Percentiles rank a stretch among this genome's conserved stretches.
These are phyloP conservation scores for Coffea humblotiana DNA, from an alignment of 305 asterid species.

Conservation along the genomic window DNA sequence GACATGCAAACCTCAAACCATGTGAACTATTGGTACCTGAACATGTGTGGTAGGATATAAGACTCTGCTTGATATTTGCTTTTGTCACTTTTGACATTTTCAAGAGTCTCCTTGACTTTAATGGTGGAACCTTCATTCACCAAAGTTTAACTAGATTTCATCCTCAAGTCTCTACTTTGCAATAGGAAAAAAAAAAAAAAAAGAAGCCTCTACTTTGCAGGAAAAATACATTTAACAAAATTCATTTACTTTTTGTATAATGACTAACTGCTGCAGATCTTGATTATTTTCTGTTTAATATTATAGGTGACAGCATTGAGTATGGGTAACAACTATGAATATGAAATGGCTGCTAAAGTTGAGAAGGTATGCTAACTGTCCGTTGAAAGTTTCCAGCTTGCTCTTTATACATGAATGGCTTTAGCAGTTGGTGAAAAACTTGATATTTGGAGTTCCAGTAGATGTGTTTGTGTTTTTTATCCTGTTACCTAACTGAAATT, in stretches of 20 bases:
- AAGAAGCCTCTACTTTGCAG: neutral
- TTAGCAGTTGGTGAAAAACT: neutral
- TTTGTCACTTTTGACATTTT: neutral
- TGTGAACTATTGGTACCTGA: neutral
- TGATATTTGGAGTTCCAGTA: neutral
- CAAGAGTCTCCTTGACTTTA: neutral
- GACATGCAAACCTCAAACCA: neutral
- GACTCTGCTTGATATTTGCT: neutral
- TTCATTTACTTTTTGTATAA: neutral
- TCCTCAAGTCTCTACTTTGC: neutral
- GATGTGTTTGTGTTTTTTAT: neutral
- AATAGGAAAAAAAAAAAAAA: no score
- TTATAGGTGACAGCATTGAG: constrained; percentile 70
- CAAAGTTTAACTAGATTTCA: neutral
- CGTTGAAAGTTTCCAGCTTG: constrained; percentile 7
- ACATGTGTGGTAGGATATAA: neutral
- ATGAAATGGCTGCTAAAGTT: constrained; percentile 93
- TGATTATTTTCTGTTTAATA: constrained; percentile 28
- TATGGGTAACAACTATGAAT: constrained; percentile 83
- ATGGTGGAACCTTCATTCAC: neutral
- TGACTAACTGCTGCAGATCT: constrained; percentile 2
- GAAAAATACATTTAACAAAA: neutral
- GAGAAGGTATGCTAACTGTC: constrained; percentile 53
- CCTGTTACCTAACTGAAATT: neutral
- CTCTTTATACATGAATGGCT: constrained; percentile 9